Evolutionary conservation across 2,329 filamentous ascomycete species (phyloP), one percentile per base, ranked within the genome.

Genomic region (Aureobasidium sp.): DNA sequence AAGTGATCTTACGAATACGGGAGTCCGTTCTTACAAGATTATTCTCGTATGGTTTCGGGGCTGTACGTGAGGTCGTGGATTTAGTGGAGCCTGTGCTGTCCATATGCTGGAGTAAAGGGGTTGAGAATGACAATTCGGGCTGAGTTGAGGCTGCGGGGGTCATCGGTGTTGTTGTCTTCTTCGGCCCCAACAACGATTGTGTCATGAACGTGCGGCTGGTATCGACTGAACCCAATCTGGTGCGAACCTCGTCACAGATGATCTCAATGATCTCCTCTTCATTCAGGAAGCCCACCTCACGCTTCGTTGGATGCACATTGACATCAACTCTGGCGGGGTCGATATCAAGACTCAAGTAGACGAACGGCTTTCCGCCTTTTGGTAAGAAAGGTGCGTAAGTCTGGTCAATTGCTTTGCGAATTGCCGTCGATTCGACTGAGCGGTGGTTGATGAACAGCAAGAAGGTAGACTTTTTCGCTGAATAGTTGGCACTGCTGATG

Each of bases 361-460:
- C 80, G 72, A 97, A 99, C 0, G 94, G 94, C 70, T 96, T 94
- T 1, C 91, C 91, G 37, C 90, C 91, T 75, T 97, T 99, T 0
- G 94, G 94, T 4, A 99, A 77, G 66, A 96, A 97, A 1, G 83
- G 79, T 10, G 87, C 82, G 72, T 97, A 99, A 0, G 88, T 91
- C 70, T 96, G 91, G 74, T 99, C 94, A 3, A 99, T 74, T 1
- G 90, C 89, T 73, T 93, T 96, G 70, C 91, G 94, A 66, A 99
- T 88, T 48, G 86, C 84, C 0, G 86, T 85, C 0, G 93, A 97
- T 66, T 99, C 94, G 10, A 99, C 94, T 15, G 90, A 88, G 44
- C 94, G 87, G 71, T 97, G 90, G 68, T 99, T 99, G 77, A 99
- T 97, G 77, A 99, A 99, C 0, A 99, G 80, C 3, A 99, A 78